phyloP scores from a whole-genome alignment of 2,329 filamentous ascomycete genomes.

The Aspergillus latus region DNA sequence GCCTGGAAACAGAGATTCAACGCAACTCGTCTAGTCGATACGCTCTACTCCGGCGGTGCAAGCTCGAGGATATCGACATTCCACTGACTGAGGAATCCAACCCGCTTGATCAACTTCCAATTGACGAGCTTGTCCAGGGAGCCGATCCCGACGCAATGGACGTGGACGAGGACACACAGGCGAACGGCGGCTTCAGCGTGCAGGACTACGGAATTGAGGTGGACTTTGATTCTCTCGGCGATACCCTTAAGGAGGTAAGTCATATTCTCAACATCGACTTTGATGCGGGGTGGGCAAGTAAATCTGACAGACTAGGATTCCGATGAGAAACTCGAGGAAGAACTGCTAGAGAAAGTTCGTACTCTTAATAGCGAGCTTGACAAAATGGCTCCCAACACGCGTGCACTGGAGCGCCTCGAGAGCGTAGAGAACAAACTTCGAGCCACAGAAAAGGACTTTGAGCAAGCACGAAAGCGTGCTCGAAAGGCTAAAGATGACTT shows the following conservation, averaged over 20 bases:
- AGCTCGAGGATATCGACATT: constrained; percentile 87
- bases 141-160: constrained; percentile 88
- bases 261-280: background rate
- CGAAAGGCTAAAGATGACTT: constrained; percentile 80
- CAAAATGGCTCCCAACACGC: constrained; percentile 95
- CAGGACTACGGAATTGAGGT: constrained; percentile 91
- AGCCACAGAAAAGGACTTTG: constrained; percentile 83
- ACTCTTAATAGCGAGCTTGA: constrained; percentile 76
- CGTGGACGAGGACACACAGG: constrained; percentile 68
- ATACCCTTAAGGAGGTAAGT: constrained; percentile 75
- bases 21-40: constrained; percentile 83
- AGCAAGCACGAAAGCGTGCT: constrained; percentile 73
- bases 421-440: constrained; percentile 80
- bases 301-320: constrained; percentile 54
- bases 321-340: constrained; percentile 69
- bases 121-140: constrained; percentile 74
- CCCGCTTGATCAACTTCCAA: constrained; percentile 76
- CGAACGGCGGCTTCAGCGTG: constrained; percentile 56
- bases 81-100: constrained; percentile 72
- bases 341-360: constrained; percentile 74
- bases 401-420: constrained; percentile 86
- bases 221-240: constrained; percentile 77
- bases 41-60: constrained; percentile 79
- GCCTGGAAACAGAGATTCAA: constrained; percentile 81
- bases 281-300: too few species aligned